A percentile compares a stretch with the other conserved stretches of the same genome.
Conservation (phyloP, 164 flowering plant species). For the Protea cynaroides region DNA sequence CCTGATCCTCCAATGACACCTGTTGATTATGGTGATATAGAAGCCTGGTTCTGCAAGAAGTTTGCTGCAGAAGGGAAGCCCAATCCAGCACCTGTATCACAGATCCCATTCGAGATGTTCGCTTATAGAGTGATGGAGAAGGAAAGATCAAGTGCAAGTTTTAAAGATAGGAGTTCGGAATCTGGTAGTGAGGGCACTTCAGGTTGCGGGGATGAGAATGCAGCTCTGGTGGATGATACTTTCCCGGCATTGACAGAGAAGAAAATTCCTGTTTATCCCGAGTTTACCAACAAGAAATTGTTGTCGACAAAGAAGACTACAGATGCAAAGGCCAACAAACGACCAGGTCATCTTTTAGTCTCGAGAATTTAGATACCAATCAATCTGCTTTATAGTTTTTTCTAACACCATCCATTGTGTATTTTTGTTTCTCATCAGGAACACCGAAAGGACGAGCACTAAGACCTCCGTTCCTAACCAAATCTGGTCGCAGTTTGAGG, state of each 20-base stretch:
- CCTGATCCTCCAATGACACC: constrained; percentile 44
- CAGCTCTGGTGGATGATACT: constrained; percentile 33
- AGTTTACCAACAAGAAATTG: constrained; percentile 23
- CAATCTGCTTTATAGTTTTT: too few species aligned
- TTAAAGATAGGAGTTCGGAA: constrained; percentile 41
- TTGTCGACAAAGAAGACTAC: constrained; percentile 24
- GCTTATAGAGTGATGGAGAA: constrained; percentile 58
- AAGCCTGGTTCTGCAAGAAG: constrained; percentile 36
- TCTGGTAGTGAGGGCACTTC: constrained; percentile 67
- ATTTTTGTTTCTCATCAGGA: constrained; percentile 13
- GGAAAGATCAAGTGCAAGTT: constrained; percentile 30
- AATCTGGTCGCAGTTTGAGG: constrained; percentile 38
- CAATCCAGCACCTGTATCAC: constrained; percentile 32
- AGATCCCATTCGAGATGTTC: constrained; percentile 86
- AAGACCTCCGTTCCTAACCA: constrained; percentile 51
- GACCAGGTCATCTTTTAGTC: constrained; percentile 31
- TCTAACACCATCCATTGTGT: neutral
- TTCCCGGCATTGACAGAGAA: too few species aligned
- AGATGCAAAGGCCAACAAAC: constrained; percentile 31
- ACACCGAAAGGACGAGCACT: constrained; percentile 35
- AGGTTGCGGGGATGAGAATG: constrained; percentile 39
- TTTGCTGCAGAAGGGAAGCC: constrained; percentile 24
- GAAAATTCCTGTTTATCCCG: constrained; percentile 20
- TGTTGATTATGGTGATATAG: constrained; percentile 62
- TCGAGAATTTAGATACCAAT: too few species aligned